These are phyloP conservation scores for Trichoderma sp. DNA, from an alignment of 2,329 filamentous ascomycete species.

Conservation along the genomic window DNA sequence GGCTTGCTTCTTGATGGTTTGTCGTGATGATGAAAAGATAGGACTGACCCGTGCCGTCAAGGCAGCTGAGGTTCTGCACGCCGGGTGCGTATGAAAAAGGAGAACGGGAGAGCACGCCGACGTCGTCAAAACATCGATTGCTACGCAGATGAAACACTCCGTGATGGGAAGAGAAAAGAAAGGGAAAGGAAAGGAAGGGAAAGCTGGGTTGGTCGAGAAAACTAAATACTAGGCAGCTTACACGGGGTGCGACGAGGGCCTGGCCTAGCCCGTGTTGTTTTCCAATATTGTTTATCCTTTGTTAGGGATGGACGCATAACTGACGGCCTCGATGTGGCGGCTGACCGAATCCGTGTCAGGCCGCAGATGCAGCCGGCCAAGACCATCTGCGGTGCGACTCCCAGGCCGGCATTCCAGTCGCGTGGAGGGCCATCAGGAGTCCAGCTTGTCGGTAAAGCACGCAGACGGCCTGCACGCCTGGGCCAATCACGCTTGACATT, in stretches of 20 bases:
- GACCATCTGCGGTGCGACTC: constrained; percentile 16
- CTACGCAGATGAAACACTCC: constrained; percentile 2
- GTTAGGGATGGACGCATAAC: constrained; percentile 1
- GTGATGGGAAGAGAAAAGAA: not conserved
- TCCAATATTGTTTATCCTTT: not conserved
- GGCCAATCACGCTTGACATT: constrained; percentile 1
- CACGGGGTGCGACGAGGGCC: not conserved
- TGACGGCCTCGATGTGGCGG: constrained; percentile 16
- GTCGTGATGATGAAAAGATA: constrained; percentile 13
- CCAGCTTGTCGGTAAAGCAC: constrained; percentile 23
- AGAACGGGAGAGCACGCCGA: not conserved
- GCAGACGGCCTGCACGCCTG: constrained; percentile 5
- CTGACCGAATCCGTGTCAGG: constrained; percentile 24
- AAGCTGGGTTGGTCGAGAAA: not conserved
- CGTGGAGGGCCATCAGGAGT: constrained; percentile 22
- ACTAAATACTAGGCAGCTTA: constrained; percentile 2
- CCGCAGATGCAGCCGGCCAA: constrained; percentile 23
- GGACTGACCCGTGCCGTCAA: constrained; percentile 24
- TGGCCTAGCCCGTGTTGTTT: not conserved
- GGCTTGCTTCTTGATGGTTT: constrained; percentile 15
- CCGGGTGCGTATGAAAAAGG: constrained; percentile 21
- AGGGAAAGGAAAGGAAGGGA: not conserved
- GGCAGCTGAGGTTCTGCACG: constrained; percentile 25
- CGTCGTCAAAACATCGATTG: constrained; percentile 4
- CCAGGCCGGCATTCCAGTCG: constrained; percentile 23